Evolutionary conservation across 805 yeast genomes (phyloP), one percentile per base, ranked within the genome.

Genomic region (Hanseniaspora guilliermondii): DNA sequence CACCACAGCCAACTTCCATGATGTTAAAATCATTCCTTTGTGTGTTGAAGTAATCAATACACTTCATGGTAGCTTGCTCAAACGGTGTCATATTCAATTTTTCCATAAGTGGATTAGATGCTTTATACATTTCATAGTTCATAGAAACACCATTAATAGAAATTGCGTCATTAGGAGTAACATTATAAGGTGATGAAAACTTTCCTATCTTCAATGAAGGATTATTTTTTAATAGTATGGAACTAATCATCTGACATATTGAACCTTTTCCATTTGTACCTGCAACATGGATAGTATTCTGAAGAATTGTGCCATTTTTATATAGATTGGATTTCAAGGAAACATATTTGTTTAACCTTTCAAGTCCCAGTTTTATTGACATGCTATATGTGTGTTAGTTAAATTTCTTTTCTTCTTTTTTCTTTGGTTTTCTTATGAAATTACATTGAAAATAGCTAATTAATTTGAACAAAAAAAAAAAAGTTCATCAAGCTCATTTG

Each of bases 221-320:
- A n/a, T 60, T 22, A 21, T 49, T 14, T 32, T 42, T 22, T 37
- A 56, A 19, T 30, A 49, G 19, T 16, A 64, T 70, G 22, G 78
- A 72, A 14, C 66, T 64, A 21, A 93, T 56, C 64, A 88, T 89
- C 0, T 96, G 82, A 56, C 95, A 80, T 0, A 89, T 85, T 0
- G 97, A 88, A 0, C 98, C 98, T 64, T 91, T 91, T 0, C 98
- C 98, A 64, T 91, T 91, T 8, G 98, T 91, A 0, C 98, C 98
- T 0, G 96, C 96, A 4, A 93, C 76, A 64, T 93, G 98, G n/a
- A 93, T 71, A 0, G 87, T 80, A 4, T 69, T 60, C 14, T 16
- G 65, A 60, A 39, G 27, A 27, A 46, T 38, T 87, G 93, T 0
- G 96, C 97, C 60, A 80, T 77, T 0, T 87, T 87, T 21, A 88